A percentile compares a stretch with the other conserved stretches of the same genome.
phyloP scores from a whole-genome alignment of 805 yeast species.

The Kluyveromyces nonfermentans region DNA sequence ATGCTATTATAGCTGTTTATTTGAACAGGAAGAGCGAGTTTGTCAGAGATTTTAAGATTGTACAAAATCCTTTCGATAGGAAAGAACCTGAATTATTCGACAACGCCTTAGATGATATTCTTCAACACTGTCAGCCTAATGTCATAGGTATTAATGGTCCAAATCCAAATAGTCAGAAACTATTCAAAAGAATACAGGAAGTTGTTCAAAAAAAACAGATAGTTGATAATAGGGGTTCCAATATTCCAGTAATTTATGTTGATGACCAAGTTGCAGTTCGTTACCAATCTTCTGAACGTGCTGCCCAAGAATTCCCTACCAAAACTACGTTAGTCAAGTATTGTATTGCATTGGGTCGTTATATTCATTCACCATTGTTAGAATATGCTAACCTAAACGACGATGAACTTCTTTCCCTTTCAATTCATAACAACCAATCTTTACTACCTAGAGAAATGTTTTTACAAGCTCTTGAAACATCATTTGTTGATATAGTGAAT shows the following conservation, averaged over 20 bases:
- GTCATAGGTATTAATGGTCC: slow-evolving; percentile 87
- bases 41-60: slow-evolving; percentile 68
- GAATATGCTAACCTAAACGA: slow-evolving; percentile 73
- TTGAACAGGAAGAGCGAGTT: slow-evolving; percentile 76
- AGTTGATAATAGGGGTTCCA: slow-evolving; percentile 46
- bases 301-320: slow-evolving; percentile 71
- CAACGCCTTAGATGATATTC: slow-evolving; percentile 48
- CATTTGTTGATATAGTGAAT: slow-evolving; percentile 82
- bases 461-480: slow-evolving; percentile 59
- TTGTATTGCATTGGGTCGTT: slow-evolving; percentile 84
- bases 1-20: slow-evolving; percentile 77
- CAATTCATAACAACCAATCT: slow-evolving; percentile 65
- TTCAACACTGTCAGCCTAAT: slow-evolving; percentile 67
- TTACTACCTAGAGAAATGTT: slow-evolving; percentile 57
- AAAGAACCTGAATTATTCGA: slow-evolving; percentile 53
- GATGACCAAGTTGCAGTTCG: slow-evolving; percentile 90
- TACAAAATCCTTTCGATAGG: slow-evolving; percentile 48
- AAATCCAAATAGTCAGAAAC: slow-evolving; percentile 58
- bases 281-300: slow-evolving; percentile 71
- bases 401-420: slow-evolving; percentile 59
- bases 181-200: slow-evolving; percentile 46
- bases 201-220: slow-evolving; percentile 50
- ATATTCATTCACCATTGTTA: slow-evolving; percentile 82
- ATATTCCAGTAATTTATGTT: slow-evolving; percentile 66
- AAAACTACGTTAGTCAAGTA: slow-evolving; percentile 73